Percentiles rank a stretch among this genome's conserved stretches.
Evolutionary conservation across 1,139 yeast genomes (phyloP).

Genomic region (Sugiyamaella castrensis): DNA sequence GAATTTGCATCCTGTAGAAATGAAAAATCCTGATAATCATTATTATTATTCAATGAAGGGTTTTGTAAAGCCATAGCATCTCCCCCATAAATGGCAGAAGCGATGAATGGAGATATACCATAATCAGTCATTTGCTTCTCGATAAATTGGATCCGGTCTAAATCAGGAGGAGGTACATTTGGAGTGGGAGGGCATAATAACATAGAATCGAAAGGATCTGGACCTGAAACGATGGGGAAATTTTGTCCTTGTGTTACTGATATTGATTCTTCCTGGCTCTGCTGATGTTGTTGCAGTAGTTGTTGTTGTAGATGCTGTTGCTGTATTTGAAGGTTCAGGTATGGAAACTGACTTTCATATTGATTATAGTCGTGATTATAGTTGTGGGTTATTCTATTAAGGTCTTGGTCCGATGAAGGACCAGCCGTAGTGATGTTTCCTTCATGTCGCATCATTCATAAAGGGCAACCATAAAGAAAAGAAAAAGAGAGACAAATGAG

Average conservation of each 20-base stretch:
- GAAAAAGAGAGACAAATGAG: too few relatives aligned
- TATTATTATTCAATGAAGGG: neutral
- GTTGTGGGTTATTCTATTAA: too few relatives aligned
- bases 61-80: neutral
- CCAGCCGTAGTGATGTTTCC: too few relatives aligned
- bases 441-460: too few relatives aligned
- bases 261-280: too few relatives aligned
- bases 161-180: constrained; percentile 16
- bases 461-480: too few relatives aligned
- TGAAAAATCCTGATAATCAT: constrained; percentile 7
- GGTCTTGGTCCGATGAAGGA: too few relatives aligned
- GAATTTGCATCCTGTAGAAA: constrained; percentile 5
- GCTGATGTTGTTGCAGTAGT: too few relatives aligned
- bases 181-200: constrained; percentile 20
- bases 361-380: neutral
- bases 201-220: constrained; percentile 3
- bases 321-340: neutral
- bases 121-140: constrained; percentile 16
- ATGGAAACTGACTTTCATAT: neutral
- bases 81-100: constrained; percentile 18
- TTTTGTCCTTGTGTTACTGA: too few relatives aligned
- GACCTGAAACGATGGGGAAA: too few relatives aligned
- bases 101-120: constrained; percentile 16
- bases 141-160: constrained; percentile 14
- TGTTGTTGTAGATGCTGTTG: neutral